Percentiles rank a stretch among this genome's conserved stretches.
These are phyloP conservation scores for Hemileccinum rubropunctum DNA, from an alignment of 768 basidiomycete genomes.

Conservation along the genomic window DNA sequence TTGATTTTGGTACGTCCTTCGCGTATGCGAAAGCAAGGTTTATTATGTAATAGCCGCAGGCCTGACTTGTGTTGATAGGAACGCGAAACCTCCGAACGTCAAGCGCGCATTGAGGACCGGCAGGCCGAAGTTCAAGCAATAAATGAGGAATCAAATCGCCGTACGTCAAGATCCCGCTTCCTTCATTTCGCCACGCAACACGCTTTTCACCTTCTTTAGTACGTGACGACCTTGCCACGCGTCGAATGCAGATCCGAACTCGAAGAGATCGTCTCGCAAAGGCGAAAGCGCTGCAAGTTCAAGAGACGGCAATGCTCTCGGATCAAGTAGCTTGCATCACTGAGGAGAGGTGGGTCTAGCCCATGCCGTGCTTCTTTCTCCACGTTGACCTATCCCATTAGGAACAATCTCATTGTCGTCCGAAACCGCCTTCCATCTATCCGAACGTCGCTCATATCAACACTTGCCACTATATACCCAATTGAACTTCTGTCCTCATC, in stretches of 20 bases:
- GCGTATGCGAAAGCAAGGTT: constrained; percentile 5
- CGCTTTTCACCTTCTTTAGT: constrained; percentile 32
- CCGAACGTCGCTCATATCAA: constrained; percentile 64
- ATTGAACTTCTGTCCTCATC: constrained; percentile 84
- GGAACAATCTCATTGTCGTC: constrained; percentile 46
- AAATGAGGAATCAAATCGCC: constrained; percentile 40
- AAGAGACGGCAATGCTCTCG: constrained; percentile 25
- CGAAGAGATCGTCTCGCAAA: constrained; percentile 46
- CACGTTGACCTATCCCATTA: constrained; percentile 30
- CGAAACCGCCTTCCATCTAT: constrained; percentile 48
- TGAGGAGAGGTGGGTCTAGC: constrained; percentile 37
- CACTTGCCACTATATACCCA: constrained; percentile 78
- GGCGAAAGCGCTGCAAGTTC: constrained; percentile 40
- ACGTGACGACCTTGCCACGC: constrained; percentile 40
- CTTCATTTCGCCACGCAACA: constrained; percentile 19
- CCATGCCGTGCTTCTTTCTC: background rate
- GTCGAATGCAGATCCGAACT: constrained; percentile 42
- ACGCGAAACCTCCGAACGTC: constrained; percentile 66
- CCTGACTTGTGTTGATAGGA: constrained; percentile 42
- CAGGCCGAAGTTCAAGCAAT: constrained; percentile 41
- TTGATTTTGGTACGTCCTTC: constrained; percentile 42
- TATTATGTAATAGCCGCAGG: constrained; percentile 26
- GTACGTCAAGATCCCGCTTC: constrained; percentile 38
- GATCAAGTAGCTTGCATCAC: constrained; percentile 34
- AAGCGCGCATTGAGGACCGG: constrained; percentile 53